Conservation (phyloP, 2,329 filamentous ascomycete genomes). For the Sporothrix phasma region DNA sequence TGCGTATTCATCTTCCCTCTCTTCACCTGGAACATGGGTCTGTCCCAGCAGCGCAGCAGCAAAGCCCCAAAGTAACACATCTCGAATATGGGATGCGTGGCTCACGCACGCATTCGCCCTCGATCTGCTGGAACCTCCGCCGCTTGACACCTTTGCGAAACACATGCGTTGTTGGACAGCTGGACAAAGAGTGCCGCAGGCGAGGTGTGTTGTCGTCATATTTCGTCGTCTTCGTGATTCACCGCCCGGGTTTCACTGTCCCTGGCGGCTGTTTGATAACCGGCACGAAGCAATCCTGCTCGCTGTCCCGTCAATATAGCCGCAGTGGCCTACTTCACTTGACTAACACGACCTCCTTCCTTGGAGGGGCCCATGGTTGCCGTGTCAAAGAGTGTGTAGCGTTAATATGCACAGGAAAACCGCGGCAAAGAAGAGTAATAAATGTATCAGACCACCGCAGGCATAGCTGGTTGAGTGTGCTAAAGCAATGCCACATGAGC, state of each 20-base stretch:
- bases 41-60: not conserved
- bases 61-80: not conserved
- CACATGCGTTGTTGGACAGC: not conserved
- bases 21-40: not conserved
- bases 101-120: slow-evolving; percentile 4
- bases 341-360: not conserved
- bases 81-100: slow-evolving; percentile 2
- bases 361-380: not conserved
- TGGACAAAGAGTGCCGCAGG: not conserved
- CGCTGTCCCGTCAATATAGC: slow-evolving; percentile 7
- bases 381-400: not conserved
- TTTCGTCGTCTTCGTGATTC: not conserved
- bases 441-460: not conserved
- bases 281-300: not conserved
- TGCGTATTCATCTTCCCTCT: too few relatives aligned
- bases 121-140: not conserved
- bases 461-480: not conserved
- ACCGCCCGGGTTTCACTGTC: not conserved
- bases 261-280: slow-evolving; percentile 2
- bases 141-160: slow-evolving; percentile 3
- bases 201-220: not conserved
- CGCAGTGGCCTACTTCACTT: not conserved
- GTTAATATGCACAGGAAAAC: not conserved
- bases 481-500: not conserved
- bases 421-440: not conserved